Percentiles rank a stretch among this genome's conserved stretches.
phyloP scores from a whole-genome alignment of 1,139 yeast species.

The Candida smagusa region DNA sequence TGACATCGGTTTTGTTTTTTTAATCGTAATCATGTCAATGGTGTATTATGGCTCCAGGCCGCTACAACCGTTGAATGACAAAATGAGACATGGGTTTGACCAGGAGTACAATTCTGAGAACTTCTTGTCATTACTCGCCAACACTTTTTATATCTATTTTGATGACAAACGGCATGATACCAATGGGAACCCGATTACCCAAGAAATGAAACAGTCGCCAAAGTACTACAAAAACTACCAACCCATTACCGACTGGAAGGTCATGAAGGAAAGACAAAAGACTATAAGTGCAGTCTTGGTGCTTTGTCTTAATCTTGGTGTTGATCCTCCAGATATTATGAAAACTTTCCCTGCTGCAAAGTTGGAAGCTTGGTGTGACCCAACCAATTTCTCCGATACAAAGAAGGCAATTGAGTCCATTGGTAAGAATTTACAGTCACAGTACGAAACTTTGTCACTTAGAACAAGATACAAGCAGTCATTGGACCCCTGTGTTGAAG shows the following conservation, averaged over 20 bases:
- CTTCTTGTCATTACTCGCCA: conserved; percentile 61
- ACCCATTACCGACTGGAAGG: conserved; percentile 85
- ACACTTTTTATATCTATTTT: conserved; percentile 73
- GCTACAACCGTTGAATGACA: conserved; percentile 47
- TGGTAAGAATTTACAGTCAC: conserved; percentile 82
- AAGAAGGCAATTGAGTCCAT: conserved; percentile 90
- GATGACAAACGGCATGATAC: conserved; percentile 91
- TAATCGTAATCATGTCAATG: conserved; percentile 11
- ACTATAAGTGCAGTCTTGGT: conserved; percentile 95
- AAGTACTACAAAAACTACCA: conserved; percentile 53
- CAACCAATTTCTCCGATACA: conserved; percentile 76
- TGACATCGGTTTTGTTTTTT: too few relatives aligned
- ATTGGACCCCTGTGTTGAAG: conserved; percentile 94
- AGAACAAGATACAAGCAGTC: conserved; percentile 89
- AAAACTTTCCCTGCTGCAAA: conserved; percentile 94
- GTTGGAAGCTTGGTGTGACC: conserved; percentile 92
- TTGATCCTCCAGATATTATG: conserved; percentile 95
- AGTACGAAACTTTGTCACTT: conserved; percentile 84
- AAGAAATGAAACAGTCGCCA: conserved; percentile 45
- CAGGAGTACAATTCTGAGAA: conserved; percentile 64
- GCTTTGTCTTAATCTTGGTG: conserved; percentile 86
- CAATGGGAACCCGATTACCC: conserved; percentile 78
- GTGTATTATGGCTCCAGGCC: conserved; percentile 32
- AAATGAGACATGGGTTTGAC: conserved; percentile 79
- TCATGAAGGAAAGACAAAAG: conserved; percentile 83